Base-by-base conservation (phyloP, 2,329 filamentous ascomycete species). In the Magnaporthiopsis poae region DNA sequence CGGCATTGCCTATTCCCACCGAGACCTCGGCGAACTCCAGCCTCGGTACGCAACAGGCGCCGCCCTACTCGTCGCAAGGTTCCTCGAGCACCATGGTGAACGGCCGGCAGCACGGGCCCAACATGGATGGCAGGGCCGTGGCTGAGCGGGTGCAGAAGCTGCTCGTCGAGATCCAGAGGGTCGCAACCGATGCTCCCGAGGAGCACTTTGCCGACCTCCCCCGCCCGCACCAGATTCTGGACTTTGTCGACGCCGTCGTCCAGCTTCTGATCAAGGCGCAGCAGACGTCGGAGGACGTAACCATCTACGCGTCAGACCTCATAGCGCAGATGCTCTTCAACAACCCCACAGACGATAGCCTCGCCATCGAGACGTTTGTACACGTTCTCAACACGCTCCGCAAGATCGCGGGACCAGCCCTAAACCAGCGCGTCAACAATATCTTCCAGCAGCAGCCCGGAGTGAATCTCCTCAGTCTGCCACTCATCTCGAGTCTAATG, bases 221-320 rank as follows among this genome's bases (percentile, higher is more conserved):
- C 3, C 77, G 85, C 27, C 81, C 84, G 11, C 84, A 88, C 71
- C 77, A 81, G 5, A 81, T 89, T 12, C 75, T 88, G n/a, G 86
- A 89, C 66, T 79, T 86, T 13, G 81, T 88, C 13, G 87, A 89
- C 74, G 82, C 84, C 0, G 76, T 89, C 52, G 83, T 86, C 8
- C 82, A 86, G 72, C 78, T 86, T 21, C 84, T 88, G 67, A 88
- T 89, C 73, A 86, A 87, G 74, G 84, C 81, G 1, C 84, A 84
- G 11, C 86, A 88, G 71, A 83, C 79, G 59, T 85, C 84, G 0
- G 86, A 88, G 61, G 84, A 87, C 25, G 84, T 86, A 68, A 81
- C 83, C 52, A 79, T 84, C 2, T 85, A 81, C 67, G 84, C 85
- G 18, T 84, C 85, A 1, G 85, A 87, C 69, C 83, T 86, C 69